Evolutionary conservation across 805 yeast species (phyloP), one percentile per base, ranked within the genome.

Genomic region (Huiozyma naganishii): DNA sequence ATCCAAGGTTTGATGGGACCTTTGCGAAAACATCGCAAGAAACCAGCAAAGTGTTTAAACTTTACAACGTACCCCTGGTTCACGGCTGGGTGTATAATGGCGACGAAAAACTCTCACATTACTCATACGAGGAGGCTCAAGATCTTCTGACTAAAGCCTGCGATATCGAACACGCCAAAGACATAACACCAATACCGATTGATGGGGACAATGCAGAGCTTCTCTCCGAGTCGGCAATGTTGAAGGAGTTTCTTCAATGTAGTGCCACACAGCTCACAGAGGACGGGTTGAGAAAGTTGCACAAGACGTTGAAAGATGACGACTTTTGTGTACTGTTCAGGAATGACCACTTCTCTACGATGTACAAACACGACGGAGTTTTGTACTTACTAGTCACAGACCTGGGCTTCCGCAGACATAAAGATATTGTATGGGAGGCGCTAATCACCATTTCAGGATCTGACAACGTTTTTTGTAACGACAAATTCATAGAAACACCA

Each of bases 261-360:
- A 77, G 85, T 48, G 72, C 78, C 7, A 78, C 94, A 0, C 96
- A 89, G 56, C 63, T 89, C 53, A 84, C 97, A 0, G 64, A 64
- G 1, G 59, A 64, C 36, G 97, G 97, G 0, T 57, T 84, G 11
- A 42, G 56, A 1, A 61, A 63, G 37, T 56, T 84, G 48, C 62
- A 66, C 46, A 55, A 61, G 2, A 53, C 66, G 2, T 57, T 83
- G 13, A 52, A 56, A 1, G 67, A 71, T 6, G 77, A 77, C 36
- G 70, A 77, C n/a, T 69, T 82, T 41, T 73, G 79, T 1, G 76
- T 90, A 0, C 74, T 90, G 48, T 90, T 90, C 67, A 72, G 96
- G 55, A 90, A 90, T 62, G 88, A 90, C 62, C 97, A 90, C 62
- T 89, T 86, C 63, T 74, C 77, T 48, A 86, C 96, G 0, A 57